A percentile compares a stretch with the other conserved stretches of the same genome.
Evolutionary conservation across 164 flowering plant genomes (phyloP).

Genomic region (Umbellularia californica): DNA sequence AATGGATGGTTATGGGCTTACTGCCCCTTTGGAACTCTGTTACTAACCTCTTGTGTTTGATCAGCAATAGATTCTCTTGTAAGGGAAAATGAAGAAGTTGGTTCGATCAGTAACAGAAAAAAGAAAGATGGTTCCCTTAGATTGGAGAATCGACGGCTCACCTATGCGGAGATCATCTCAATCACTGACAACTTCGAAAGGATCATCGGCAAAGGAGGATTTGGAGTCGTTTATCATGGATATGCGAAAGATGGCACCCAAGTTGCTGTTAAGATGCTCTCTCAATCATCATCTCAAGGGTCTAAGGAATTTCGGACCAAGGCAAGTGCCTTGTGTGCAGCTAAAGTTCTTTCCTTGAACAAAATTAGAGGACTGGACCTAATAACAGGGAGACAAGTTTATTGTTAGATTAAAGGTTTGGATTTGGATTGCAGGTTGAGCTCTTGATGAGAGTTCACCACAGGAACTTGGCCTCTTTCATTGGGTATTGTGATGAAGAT

Average conservation of each 20-base stretch:
- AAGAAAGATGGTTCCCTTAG: not conserved
- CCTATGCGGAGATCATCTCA: slow-evolving; percentile 27
- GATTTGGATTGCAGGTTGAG: slow-evolving; percentile 26
- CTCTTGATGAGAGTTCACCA: slow-evolving; percentile 43
- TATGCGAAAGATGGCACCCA: no score
- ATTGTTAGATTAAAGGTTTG: not conserved
- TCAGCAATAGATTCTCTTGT: no score
- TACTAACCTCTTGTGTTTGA: no score
- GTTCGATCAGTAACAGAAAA: no score
- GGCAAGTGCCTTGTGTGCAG: no score
- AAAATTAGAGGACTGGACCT: not conserved
- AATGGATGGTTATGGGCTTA: no score
- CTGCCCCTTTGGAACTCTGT: no score
- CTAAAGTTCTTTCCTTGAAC: no score
- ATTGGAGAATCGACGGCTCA: slow-evolving; percentile 17
- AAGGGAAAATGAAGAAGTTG: no score
- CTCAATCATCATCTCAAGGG: no score
- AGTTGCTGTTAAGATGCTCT: no score
- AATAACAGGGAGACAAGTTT: not conserved
- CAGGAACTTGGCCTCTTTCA: slow-evolving; percentile 35
- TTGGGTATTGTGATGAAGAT: slow-evolving; percentile 45
- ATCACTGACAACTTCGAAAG: slow-evolving; percentile 36
- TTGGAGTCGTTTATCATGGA: slow-evolving; percentile 38
- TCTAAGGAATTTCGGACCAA: not conserved
- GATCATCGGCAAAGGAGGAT: slow-evolving; percentile 45